Evolutionary conservation across 2,329 filamentous ascomycete genomes (phyloP), one percentile per base, ranked within the genome.

Genomic region (Neonectria coccinea): DNA sequence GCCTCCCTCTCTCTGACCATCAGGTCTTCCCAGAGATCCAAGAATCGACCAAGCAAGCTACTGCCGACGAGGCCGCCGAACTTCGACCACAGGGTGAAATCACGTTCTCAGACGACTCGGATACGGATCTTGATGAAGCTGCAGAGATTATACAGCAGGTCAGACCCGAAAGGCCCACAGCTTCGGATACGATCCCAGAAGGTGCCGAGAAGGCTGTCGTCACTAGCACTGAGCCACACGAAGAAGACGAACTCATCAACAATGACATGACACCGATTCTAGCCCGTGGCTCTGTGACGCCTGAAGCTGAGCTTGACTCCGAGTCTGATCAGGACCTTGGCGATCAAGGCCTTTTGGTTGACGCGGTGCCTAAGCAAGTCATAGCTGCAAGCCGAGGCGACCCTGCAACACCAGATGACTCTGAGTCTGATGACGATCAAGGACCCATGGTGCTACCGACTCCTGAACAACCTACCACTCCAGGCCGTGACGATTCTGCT

Each of bases 121-220:
- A 57, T 4, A 48, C 42, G 22, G 55, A 57, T 16, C 36, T 33
- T 25, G 55, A 57, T 27, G 42, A 50, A 27, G 16, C n/a, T 51
- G 29, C 10, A 4, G 42, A 47, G 10, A 14, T 29, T 20, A 18
- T 6, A 31, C 41, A 25, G 31, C 41, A 5, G 16, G 8, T 14
- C 14, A 36, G 16, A 25, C 20, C n/a, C 3, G 10, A 36, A 39
- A 39, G 18, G 52, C 14, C 16, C 27, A 41, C 20, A 12, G 20
- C 11, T 16, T 27, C 52, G 2, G 36, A 44, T 16, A n/a, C 27
- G 18, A 39, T 18, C 8, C 27, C 53, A 16, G 9, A 45, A 22
- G 53, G 16, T 27, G 8, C 9, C 18, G 41, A 45, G 11, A 45
- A 18, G 14, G 22, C 22, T 18, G 14, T 39, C 12, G 6, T n/a